A percentile compares a stretch with the other conserved stretches of the same genome.
phyloP scores from a whole-genome alignment of 768 basidiomycete genomes.

The Scleroderma bovista region DNA sequence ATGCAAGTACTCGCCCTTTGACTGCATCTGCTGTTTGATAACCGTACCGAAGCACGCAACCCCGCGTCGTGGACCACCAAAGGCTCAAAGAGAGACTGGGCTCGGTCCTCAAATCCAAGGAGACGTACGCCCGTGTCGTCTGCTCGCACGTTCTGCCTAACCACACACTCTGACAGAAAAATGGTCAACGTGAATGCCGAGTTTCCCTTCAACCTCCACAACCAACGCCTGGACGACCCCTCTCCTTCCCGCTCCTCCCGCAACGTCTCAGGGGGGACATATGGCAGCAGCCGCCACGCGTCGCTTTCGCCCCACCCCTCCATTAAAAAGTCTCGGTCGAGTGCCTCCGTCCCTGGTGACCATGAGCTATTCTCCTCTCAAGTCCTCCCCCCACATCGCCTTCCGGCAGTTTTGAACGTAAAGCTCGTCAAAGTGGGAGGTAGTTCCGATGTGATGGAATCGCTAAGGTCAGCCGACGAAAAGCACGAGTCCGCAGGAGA shows the following conservation, averaged over 20 bases:
- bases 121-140: conserved; percentile 39
- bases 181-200: conserved; percentile 65
- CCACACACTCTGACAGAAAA: conserved; percentile 37
- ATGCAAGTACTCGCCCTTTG: conserved; percentile 10
- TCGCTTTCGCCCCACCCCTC: conserved; percentile 18
- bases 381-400: conserved; percentile 1
- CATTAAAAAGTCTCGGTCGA: conserved; percentile 17
- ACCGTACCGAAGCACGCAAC: conserved; percentile 16
- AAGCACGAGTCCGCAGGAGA: neutral
- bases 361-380: conserved; percentile 13
- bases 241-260: conserved; percentile 26
- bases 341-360: conserved; percentile 17
- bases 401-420: conserved; percentile 16
- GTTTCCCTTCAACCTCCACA: conserved; percentile 57
- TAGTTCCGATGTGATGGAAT: conserved; percentile 1
- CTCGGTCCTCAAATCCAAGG: conserved; percentile 54
- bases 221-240: conserved; percentile 26
- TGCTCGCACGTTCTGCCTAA: neutral
- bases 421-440: conserved; percentile 18
- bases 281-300: conserved; percentile 11
- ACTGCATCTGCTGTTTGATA: neutral
- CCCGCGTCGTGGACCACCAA: conserved; percentile 41
- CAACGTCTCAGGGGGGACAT: conserved; percentile 30
- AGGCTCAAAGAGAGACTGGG: conserved; percentile 46
- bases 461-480: conserved; percentile 1